phyloP scores from a whole-genome alignment of 768 basidiomycete genomes.

The Tricholoma hemisulphureum region DNA sequence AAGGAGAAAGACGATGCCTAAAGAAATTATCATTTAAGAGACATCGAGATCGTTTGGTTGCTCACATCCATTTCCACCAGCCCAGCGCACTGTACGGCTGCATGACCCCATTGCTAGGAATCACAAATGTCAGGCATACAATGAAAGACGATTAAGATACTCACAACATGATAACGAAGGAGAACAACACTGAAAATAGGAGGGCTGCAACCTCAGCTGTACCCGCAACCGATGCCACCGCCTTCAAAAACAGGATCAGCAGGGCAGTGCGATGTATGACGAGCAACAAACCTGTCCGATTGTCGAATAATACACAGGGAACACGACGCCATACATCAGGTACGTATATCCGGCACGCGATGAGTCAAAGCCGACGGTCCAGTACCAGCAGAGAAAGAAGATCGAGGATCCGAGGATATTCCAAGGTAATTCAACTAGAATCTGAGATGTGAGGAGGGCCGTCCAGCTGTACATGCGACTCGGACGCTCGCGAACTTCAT shows the following conservation, averaged over 20 bases:
- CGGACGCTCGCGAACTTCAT: constrained; percentile 66
- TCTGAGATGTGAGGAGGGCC: constrained; percentile 53
- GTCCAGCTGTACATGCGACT: constrained; percentile 68
- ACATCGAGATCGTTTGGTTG: background rate
- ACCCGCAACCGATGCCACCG: constrained; percentile 59
- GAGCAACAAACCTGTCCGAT: constrained; percentile 39
- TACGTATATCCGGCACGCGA: constrained; percentile 59
- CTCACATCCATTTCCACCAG: constrained; percentile 75
- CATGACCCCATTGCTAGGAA: constrained; percentile 57
- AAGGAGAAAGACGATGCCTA: constrained; percentile 44
- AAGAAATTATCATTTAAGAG: background rate
- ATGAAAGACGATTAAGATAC: constrained; percentile 36
- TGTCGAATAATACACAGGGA: constrained; percentile 65
- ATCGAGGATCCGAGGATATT: constrained; percentile 59
- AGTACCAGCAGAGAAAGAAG: constrained; percentile 73
- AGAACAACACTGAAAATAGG: constrained; percentile 56
- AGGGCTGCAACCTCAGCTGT: constrained; percentile 59
- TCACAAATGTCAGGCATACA: constrained; percentile 37
- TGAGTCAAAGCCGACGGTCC: constrained; percentile 61
- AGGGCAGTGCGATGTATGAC: background rate
- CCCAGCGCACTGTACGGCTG: constrained; percentile 61
- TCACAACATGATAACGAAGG: constrained; percentile 41
- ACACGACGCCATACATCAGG: constrained; percentile 52
- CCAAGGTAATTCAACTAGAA: constrained; percentile 62
- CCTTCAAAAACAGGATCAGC: constrained; percentile 15